phyloP scores from a whole-genome alignment of 1,139 yeast species.

The Taphrina confusa region DNA sequence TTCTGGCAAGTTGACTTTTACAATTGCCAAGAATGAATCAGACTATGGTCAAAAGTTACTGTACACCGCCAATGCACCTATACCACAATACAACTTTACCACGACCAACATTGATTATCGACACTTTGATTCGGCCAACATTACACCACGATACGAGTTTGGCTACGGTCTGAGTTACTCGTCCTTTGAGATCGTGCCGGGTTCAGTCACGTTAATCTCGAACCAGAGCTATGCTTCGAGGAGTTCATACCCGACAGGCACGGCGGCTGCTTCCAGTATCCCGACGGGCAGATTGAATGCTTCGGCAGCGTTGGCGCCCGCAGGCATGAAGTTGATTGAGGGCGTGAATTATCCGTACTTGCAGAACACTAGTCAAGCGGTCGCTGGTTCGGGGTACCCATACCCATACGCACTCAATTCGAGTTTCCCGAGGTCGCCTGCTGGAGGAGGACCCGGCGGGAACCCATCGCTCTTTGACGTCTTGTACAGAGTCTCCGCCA shows the following conservation, averaged over 20 bases:
- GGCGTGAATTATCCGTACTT: conserved; percentile 45
- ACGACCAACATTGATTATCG: conserved; percentile 53
- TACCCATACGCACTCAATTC: conserved; percentile 51
- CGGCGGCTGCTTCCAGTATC: conserved; percentile 5
- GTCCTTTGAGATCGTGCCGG: conserved; percentile 45
- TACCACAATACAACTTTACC: conserved; percentile 52
- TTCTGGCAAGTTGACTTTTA: conserved; percentile 64
- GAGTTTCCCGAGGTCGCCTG: conserved; percentile 48
- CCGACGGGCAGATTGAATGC: conserved; percentile 11
- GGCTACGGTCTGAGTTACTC: conserved; percentile 65
- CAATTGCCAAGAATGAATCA: conserved; percentile 58
- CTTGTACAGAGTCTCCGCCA: conserved; percentile 55
- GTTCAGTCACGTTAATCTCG: conserved; percentile 1
- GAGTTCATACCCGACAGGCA: background rate
- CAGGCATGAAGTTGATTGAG: conserved; percentile 20
- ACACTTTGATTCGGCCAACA: conserved; percentile 59
- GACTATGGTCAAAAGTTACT: conserved; percentile 53
- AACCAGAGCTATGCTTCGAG: conserved; percentile 23
- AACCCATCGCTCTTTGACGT: conserved; percentile 52
- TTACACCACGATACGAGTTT: conserved; percentile 61
- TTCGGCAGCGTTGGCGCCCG: conserved; percentile 5
- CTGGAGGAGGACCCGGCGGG: conserved; percentile 65
- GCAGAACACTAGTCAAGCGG: conserved; percentile 5
- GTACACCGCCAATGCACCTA: conserved; percentile 37
- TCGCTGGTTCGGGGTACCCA: conserved; percentile 54